Evolutionary conservation across 441 rosid genomes (phyloP).

Genomic region (Pelargonium australe): DNA sequence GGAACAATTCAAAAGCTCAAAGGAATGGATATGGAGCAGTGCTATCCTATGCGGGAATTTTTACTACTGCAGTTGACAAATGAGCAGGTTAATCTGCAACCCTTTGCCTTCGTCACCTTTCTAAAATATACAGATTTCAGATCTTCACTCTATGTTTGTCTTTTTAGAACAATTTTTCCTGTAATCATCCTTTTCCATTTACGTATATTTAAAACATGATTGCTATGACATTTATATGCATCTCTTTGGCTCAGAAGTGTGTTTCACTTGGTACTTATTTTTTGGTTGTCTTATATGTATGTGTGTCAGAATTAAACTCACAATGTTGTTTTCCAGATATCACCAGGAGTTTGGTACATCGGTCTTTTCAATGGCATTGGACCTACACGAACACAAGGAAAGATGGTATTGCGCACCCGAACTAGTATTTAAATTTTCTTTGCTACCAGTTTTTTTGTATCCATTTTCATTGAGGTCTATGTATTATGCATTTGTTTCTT

Average conservation of each 20-base stretch:
- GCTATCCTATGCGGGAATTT: slow-evolving; percentile 81
- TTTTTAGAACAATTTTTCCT: neutral
- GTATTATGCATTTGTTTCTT: neutral
- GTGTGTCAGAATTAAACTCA: slow-evolving; percentile 19
- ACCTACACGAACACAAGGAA: slow-evolving; percentile 72
- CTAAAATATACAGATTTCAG: slow-evolving; percentile 4
- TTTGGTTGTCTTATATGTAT: neutral
- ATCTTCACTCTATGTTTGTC: neutral
- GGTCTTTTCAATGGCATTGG: slow-evolving; percentile 94
- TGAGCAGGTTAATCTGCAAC: slow-evolving; percentile 59
- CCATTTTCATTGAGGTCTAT: neutral
- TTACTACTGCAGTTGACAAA: slow-evolving; percentile 58
- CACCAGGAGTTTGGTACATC: slow-evolving; percentile 83
- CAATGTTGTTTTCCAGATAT: slow-evolving; percentile 43
- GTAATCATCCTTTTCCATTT: neutral
- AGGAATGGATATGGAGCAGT: slow-evolving; percentile 44
- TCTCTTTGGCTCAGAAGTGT: neutral
- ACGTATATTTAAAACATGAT: neutral
- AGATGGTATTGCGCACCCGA: slow-evolving; percentile 52
- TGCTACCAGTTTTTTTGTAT: neutral
- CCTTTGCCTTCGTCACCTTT: slow-evolving; percentile 7
- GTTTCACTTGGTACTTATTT: neutral
- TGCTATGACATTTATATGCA: neutral
- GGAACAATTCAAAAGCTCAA: slow-evolving; percentile 43
- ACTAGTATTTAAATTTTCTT: slow-evolving; percentile 3